These are phyloP conservation scores for Ascochyta pisi DNA, from an alignment of 2,329 filamentous ascomycete species.

Conservation along the genomic window DNA sequence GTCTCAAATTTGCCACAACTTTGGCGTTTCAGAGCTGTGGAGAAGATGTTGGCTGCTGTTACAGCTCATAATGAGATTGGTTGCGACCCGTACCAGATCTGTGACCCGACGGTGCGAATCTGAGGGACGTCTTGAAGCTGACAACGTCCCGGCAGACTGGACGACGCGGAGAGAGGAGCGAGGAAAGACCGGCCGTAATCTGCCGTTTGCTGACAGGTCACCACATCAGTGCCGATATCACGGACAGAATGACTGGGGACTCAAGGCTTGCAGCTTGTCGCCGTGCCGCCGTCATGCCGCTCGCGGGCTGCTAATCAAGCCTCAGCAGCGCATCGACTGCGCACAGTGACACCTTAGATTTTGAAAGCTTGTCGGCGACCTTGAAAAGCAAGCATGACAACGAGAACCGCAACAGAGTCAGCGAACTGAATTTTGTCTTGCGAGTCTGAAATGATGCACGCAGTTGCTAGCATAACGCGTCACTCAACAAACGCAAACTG, in stretches of 20 bases:
- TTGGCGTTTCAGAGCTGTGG: slow-evolving; percentile 33
- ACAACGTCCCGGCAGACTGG: slow-evolving; percentile 34
- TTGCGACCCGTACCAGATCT: slow-evolving; percentile 5
- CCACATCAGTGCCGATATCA: slow-evolving; percentile 11
- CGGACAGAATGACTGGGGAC: slow-evolving; percentile 4
- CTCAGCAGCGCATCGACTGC: slow-evolving; percentile 1
- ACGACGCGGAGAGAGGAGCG: slow-evolving; percentile 40
- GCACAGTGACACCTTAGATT: not conserved
- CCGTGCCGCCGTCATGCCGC: slow-evolving; percentile 2
- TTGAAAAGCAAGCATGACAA: slow-evolving; percentile 7
- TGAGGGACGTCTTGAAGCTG: slow-evolving; percentile 13
- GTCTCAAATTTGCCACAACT: slow-evolving; percentile 20
- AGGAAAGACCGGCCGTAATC: slow-evolving; percentile 24
- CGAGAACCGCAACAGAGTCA: slow-evolving; percentile 5
- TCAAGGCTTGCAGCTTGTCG: not conserved
- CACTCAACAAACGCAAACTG: not conserved
- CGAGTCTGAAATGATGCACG: not conserved
- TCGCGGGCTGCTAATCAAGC: not conserved
- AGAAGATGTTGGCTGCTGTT: slow-evolving; percentile 21
- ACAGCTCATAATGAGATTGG: slow-evolving; percentile 21
- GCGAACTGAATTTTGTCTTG: not conserved
- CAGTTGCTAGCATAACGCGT: not conserved
- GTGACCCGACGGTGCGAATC: slow-evolving; percentile 12
- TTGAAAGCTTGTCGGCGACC: slow-evolving; percentile 6
- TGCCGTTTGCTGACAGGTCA: slow-evolving; percentile 33